Conservation (phyloP, 2,329 filamentous ascomycete species). For the Hortaea werneckii region DNA sequence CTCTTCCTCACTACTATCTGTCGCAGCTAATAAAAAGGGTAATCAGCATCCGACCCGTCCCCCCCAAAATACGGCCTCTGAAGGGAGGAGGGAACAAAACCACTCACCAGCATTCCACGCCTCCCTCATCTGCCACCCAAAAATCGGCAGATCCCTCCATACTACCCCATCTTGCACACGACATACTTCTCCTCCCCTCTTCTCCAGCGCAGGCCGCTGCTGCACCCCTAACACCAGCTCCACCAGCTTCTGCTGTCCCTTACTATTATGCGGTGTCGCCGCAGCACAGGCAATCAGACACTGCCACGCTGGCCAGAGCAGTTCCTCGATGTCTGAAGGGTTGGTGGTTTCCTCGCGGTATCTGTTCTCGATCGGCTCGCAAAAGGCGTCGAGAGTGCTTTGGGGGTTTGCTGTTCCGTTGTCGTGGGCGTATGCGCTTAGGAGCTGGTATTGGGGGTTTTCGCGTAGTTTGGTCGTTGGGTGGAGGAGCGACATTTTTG, state of each 20-base stretch:
- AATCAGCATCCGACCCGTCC: conserved; percentile 2
- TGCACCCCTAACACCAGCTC: conserved; percentile 9
- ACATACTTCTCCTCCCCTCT: conserved; percentile 2
- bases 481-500: neutral
- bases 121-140: conserved; percentile 22
- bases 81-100: neutral
- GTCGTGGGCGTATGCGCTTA: neutral
- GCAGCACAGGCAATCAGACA: conserved; percentile 5
- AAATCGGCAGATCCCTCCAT: conserved; percentile 21
- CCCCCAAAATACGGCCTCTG: neutral
- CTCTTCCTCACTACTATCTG: neutral
- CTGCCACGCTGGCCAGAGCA: conserved; percentile 8
- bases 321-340: conserved; percentile 3
- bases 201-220: neutral
- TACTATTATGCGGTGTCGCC: conserved; percentile 2
- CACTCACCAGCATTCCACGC: conserved; percentile 22
- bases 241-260: conserved; percentile 6
- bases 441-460: neutral
- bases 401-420: neutral
- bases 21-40: neutral
- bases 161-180: conserved; percentile 15
- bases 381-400: conserved; percentile 4
- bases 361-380: conserved; percentile 6
- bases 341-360: neutral
- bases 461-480: neutral